phyloP scores from a whole-genome alignment of 2,329 filamentous ascomycete genomes.

The Blastomyces gilchristii region DNA sequence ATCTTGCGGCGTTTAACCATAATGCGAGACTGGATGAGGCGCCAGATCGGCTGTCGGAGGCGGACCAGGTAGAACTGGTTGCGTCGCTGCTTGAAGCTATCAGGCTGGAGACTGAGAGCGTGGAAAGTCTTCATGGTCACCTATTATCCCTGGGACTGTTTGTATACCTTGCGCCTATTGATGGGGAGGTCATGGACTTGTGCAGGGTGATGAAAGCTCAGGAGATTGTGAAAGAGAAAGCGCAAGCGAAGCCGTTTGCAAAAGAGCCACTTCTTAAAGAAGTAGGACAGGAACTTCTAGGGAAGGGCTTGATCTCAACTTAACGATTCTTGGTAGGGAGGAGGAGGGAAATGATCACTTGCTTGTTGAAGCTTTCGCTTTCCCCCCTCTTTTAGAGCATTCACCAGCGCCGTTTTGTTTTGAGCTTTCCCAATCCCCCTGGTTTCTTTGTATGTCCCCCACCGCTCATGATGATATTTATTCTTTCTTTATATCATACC shows the following conservation, averaged over 20 bases:
- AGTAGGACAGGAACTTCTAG: constrained; percentile 37
- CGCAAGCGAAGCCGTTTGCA: constrained; percentile 45
- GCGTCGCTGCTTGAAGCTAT: constrained; percentile 73
- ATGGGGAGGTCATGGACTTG: constrained; percentile 72
- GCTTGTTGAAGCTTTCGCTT: constrained; percentile 21
- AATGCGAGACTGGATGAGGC: constrained; percentile 50
- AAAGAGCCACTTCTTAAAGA: constrained; percentile 49
- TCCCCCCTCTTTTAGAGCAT: neutral
- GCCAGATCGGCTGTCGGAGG: constrained; percentile 51
- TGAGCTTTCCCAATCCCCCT: neutral
- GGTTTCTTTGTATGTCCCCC: neutral
- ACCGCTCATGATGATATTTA: neutral
- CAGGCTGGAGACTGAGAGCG: constrained; percentile 39
- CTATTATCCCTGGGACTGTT: constrained; percentile 66
- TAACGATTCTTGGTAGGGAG: neutral
- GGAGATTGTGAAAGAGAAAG: constrained; percentile 48
- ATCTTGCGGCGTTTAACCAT: constrained; percentile 63
- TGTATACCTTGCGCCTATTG: constrained; percentile 56
- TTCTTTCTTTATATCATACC: constrained; percentile 2
- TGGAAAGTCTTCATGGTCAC: constrained; percentile 66
- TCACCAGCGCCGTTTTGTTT: neutral
- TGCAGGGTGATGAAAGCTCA: constrained; percentile 65
- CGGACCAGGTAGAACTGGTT: constrained; percentile 67
- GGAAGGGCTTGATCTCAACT: constrained; percentile 24
- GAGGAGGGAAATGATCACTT: no score